These are phyloP conservation scores for Chenopodium quinoa DNA, from an alignment of 148 eudicot genomes.

Conservation along the genomic window DNA sequence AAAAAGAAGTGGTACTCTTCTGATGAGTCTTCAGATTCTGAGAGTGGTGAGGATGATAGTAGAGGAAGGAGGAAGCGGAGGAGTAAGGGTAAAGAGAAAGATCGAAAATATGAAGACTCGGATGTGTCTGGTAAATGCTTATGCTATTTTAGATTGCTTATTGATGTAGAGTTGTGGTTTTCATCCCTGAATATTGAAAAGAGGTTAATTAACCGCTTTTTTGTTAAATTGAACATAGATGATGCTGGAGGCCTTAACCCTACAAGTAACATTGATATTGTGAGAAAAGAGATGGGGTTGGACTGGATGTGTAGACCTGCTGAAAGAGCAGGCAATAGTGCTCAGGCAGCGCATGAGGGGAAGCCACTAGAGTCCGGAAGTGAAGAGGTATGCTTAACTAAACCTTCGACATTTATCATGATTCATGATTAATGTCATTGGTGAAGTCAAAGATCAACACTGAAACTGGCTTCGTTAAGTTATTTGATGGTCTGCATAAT, in stretches of 20 bases:
- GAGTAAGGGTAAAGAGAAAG: slow-evolving; percentile 23
- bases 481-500: not conserved
- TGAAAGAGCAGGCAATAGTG: slow-evolving; percentile 36
- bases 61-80: slow-evolving; percentile 20
- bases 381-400: slow-evolving; percentile 53
- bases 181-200: not conserved
- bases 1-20: slow-evolving; percentile 91
- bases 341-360: slow-evolving; percentile 27
- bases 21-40: slow-evolving; percentile 48
- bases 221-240: slow-evolving; percentile 26
- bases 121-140: slow-evolving; percentile 13
- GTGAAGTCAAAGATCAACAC: not conserved
- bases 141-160: not conserved
- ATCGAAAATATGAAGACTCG: slow-evolving; percentile 1
- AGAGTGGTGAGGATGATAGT: slow-evolving; percentile 26
- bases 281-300: slow-evolving; percentile 80
- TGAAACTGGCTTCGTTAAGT: not conserved
- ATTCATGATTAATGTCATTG: not conserved
- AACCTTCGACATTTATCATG: not conserved
- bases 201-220: not conserved
- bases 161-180: not conserved
- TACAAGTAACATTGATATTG: slow-evolving; percentile 32
- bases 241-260: slow-evolving; percentile 32
- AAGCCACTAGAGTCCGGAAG: slow-evolving; percentile 44
- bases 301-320: slow-evolving; percentile 93